These are phyloP conservation scores for Apiospora malaysiana DNA, from an alignment of 2,329 filamentous ascomycete species.

Conservation along the genomic window DNA sequence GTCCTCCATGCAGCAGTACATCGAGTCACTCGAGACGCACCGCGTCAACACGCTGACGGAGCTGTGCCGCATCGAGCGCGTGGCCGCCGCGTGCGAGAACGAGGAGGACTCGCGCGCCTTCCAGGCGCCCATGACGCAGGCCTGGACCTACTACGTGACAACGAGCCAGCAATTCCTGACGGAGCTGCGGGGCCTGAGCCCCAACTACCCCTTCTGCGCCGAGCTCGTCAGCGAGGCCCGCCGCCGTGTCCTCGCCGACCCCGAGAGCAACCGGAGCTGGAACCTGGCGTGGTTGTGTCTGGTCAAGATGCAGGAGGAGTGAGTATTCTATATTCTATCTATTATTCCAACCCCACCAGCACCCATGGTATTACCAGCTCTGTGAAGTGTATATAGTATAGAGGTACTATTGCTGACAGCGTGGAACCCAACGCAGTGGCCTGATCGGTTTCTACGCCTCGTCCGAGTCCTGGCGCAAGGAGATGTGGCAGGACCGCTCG, in stretches of 20 bases:
- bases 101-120: conserved; percentile 64
- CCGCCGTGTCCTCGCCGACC: conserved; percentile 66
- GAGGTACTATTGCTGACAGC: too few relatives aligned
- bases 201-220: conserved; percentile 70
- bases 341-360: too few relatives aligned
- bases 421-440: background rate
- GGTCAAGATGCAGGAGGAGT: conserved; percentile 70
- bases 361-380: too few relatives aligned
- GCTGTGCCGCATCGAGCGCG: conserved; percentile 72
- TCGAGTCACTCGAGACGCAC: conserved; percentile 68
- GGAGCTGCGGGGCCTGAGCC: conserved; percentile 72
- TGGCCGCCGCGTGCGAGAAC: conserved; percentile 62
- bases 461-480: conserved; percentile 63
- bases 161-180: conserved; percentile 71
- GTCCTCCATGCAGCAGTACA: conserved; percentile 55
- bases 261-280: conserved; percentile 72
- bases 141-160: conserved; percentile 73
- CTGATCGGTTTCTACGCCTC: conserved; percentile 67
- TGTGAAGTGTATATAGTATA: too few relatives aligned
- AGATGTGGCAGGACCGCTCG: conserved; percentile 71
- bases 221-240: conserved; percentile 71
- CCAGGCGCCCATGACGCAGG: conserved; percentile 69
- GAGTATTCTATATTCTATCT: too few relatives aligned
- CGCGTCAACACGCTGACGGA: conserved; percentile 77
- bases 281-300: conserved; percentile 78